phyloP scores from a whole-genome alignment of 1,139 yeast genomes.

The Hyphopichia fennica region DNA sequence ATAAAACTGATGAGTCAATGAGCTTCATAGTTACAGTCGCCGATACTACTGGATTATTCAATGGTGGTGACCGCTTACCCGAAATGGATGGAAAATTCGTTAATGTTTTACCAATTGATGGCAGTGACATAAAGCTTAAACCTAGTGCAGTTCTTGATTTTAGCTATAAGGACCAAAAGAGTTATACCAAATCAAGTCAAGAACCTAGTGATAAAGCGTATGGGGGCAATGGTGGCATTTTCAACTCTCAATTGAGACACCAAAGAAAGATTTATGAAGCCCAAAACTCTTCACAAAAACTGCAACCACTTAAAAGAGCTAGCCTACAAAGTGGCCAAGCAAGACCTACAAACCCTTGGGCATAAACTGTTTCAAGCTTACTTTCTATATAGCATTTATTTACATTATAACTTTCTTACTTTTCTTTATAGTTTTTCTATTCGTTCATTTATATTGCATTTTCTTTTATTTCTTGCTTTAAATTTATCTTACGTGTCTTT shows the following conservation, averaged over 20 bases:
- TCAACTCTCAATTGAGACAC: conserved; percentile 25
- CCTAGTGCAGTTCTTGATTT: conserved; percentile 26
- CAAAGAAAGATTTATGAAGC: conserved; percentile 23
- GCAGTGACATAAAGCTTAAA: conserved; percentile 26
- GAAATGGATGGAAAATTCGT: conserved; percentile 16
- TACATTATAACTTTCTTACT: neutral
- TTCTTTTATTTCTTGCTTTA: neutral
- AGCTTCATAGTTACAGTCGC: conserved; percentile 52
- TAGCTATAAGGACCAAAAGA: neutral
- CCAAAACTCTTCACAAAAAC: conserved; percentile 12
- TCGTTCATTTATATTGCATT: neutral
- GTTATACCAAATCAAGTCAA: neutral
- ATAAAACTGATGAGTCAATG: conserved; percentile 46
- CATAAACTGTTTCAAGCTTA: neutral
- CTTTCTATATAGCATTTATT: neutral
- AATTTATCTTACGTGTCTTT: neutral
- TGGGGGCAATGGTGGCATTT: conserved; percentile 28
- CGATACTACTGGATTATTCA: conserved; percentile 61
- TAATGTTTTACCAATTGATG: conserved; percentile 26
- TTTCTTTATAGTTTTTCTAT: neutral
- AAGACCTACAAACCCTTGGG: conserved; percentile 24
- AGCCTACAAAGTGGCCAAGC: conserved; percentile 24
- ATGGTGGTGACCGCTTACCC: conserved; percentile 27
- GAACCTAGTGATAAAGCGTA: neutral
- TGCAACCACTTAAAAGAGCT: conserved; percentile 26